Base-by-base conservation (phyloP, 108 stramenopile species). In the Pseudonitzschia multiseries region DNA sequence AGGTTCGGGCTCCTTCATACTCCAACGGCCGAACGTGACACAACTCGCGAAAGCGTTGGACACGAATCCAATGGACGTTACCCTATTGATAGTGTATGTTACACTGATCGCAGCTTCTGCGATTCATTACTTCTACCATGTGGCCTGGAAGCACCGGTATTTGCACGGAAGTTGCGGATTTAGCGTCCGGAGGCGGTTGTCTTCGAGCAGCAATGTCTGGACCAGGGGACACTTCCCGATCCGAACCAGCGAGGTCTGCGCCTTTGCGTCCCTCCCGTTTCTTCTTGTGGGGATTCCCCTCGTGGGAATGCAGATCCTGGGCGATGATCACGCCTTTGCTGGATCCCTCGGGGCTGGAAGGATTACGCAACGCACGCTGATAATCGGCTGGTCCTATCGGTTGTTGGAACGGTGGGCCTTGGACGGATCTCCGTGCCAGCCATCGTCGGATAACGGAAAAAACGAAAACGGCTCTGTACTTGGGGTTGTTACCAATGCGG, bases 301-400 rank as follows among this genome's bases (percentile, higher is more conserved):
- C 50, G 48, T 13, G 71, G 51, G 63, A 29, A 28, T 21, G 29
- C 46, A 48, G 46, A 2, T 48, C 1, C 13, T 48, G 46, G 17
- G 14, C 2, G 17, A 18, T 2, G 46, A 48, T 18, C 46, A 48
- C 18, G 18, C 46, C 46, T 48, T 63, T 0, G 80, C 54, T 0
- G 80, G 80, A 22, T 78, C 77, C n/a, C 4, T 61, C 13, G 18
- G 24, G 18, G 36, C 64, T 29, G 32, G 32, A n/a, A 74, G 8
- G 61, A 56, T 8, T 43, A 28, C 17, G 68, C 73, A 68, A 28
- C 76, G 53, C 63, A 74, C 57, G 36, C 67, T 81, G 51, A 53
- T 69, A 13, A 14, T 81, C 46, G 80, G 77, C 26, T 81, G 80
- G 80, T n/a, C 43, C 10, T 81, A 78, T 28, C 64, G 80, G 57